A percentile compares a stretch with the other conserved stretches of the same genome.
phyloP scores from a whole-genome alignment of 345 rosid genomes.

The Hibiscus mutabilis region DNA sequence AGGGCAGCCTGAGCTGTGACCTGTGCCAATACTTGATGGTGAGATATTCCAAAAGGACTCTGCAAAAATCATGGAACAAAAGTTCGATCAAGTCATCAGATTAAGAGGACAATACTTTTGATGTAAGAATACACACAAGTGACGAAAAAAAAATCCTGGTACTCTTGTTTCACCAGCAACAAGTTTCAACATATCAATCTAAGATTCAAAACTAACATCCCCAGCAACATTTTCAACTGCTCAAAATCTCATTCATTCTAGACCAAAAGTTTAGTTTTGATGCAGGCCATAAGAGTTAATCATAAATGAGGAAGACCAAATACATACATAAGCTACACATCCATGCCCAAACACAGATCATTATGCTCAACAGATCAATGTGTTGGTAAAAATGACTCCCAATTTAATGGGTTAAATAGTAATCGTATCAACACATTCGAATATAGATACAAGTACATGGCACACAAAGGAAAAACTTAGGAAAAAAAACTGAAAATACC shows the following conservation, averaged over 20 bases:
- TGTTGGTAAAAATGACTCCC: too few relatives aligned
- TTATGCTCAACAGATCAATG: too few relatives aligned
- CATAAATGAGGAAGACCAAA: not conserved
- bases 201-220: not conserved
- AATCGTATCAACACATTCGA: too few relatives aligned
- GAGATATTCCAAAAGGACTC: constrained; percentile 82
- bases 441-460: too few relatives aligned
- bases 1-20: constrained; percentile 71
- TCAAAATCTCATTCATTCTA: not conserved
- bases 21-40: constrained; percentile 69
- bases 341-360: not conserved
- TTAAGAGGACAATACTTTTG: not conserved
- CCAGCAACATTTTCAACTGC: not conserved
- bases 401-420: too few relatives aligned
- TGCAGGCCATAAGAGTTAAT: not conserved
- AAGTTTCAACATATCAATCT: not conserved
- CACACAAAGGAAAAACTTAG: too few relatives aligned
- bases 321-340: not conserved
- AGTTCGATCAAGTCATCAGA: constrained; percentile 2
- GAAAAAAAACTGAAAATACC: too few relatives aligned
- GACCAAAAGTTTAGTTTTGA: not conserved
- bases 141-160: not conserved
- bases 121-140: not conserved
- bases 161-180: not conserved
- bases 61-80: constrained; percentile 29